phyloP scores from a whole-genome alignment of 1,284 basidiomycete species.

The Rhodotorula sp. region DNA sequence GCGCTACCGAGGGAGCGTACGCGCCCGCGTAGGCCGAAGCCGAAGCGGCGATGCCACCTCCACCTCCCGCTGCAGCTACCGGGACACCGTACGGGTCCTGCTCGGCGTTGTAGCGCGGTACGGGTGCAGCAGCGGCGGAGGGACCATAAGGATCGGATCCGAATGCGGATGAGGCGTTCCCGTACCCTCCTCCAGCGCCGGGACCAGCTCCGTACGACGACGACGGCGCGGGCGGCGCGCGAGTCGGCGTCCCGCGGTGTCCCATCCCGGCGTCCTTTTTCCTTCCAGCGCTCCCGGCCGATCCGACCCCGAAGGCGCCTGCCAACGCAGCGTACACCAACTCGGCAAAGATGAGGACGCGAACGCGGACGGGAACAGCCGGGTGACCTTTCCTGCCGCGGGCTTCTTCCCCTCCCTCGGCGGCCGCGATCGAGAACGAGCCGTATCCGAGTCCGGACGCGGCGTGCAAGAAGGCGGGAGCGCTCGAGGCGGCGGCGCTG shows the following conservation, averaged over 20 bases:
- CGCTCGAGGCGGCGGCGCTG: slow-evolving; percentile 48
- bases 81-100: slow-evolving; percentile 5
- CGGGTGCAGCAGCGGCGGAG: neutral
- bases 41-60: neutral
- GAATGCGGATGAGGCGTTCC: neutral
- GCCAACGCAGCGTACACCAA: slow-evolving; percentile 69
- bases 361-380: slow-evolving; percentile 71
- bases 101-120: slow-evolving; percentile 5
- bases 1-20: neutral
- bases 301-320: slow-evolving; percentile 55
- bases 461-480: slow-evolving; percentile 67
- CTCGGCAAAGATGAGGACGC: slow-evolving; percentile 68
- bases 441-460: slow-evolving; percentile 52
- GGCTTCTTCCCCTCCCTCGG: slow-evolving; percentile 38
- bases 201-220: slow-evolving; percentile 1
- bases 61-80: neutral
- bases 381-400: slow-evolving; percentile 62
- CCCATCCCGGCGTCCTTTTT: slow-evolving; percentile 36
- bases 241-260: slow-evolving; percentile 12
- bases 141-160: neutral
- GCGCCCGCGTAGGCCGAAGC: slow-evolving; percentile 8
- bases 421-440: slow-evolving; percentile 49
- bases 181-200: neutral
- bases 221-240: neutral
- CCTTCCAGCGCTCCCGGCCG: slow-evolving; percentile 20